These are phyloP conservation scores for Dictyostelium brefeldianum DNA, from an alignment of 78 protist species.

Conservation along the genomic window DNA sequence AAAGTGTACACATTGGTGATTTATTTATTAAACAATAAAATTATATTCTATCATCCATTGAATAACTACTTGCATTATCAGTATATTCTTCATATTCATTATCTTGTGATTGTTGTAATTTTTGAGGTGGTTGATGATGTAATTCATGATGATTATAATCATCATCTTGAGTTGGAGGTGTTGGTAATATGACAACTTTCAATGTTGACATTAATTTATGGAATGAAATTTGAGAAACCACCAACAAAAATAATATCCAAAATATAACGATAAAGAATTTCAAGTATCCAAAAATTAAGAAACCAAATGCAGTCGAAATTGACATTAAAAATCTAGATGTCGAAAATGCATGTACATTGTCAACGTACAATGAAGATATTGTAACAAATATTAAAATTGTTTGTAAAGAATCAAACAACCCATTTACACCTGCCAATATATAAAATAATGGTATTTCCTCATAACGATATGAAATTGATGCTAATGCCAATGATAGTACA, in stretches of 20 bases:
- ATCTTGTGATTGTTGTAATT: background rate
- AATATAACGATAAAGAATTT: background rate
- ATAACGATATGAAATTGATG: background rate
- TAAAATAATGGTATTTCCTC: constrained; percentile 1
- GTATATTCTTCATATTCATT: background rate
- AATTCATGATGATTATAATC: background rate
- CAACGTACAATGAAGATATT: constrained; percentile 4
- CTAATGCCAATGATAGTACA: background rate
- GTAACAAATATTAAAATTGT: constrained; percentile 20
- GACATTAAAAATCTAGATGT: constrained; percentile 22
- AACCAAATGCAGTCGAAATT: background rate
- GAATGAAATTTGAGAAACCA: background rate
- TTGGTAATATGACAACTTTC: background rate
- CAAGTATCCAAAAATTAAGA: constrained; percentile 9
- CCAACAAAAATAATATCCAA: background rate
- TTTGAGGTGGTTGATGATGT: too few species aligned
- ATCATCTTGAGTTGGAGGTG: background rate
- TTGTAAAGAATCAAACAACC: constrained; percentile 45
- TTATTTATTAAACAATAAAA: background rate
- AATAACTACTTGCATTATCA: background rate
- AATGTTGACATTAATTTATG: background rate
- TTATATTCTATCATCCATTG: background rate
- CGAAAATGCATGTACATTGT: constrained; percentile 38
- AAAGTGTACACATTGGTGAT: constrained; percentile 71
- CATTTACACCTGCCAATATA: background rate